A percentile compares a stretch with the other conserved stretches of the same genome.
phyloP scores from a whole-genome alignment of 805 yeast genomes.

The Suhomyces emberorum region DNA sequence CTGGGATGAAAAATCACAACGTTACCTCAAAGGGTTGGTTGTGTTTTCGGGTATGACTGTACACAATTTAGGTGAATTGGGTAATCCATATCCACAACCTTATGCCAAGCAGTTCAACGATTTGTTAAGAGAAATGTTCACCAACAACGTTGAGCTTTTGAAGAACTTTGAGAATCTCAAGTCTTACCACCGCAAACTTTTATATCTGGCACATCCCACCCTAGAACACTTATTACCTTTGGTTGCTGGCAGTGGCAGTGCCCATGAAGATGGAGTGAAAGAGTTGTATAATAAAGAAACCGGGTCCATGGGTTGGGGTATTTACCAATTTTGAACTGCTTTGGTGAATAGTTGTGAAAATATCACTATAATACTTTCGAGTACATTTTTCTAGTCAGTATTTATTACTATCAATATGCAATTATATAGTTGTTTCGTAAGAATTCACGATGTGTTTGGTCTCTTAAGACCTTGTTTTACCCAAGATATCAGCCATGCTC shows the following conservation, averaged over 20 bases:
- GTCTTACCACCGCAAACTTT: constrained; percentile 24
- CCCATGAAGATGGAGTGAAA: constrained; percentile 27
- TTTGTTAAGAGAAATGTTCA: constrained; percentile 40
- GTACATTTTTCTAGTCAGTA: background rate
- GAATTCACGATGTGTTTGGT: too few species aligned
- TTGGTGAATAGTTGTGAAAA: constrained; percentile 14
- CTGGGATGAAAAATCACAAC: constrained; percentile 25
- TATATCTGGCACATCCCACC: constrained; percentile 66
- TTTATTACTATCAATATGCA: too few species aligned
- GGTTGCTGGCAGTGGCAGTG: constrained; percentile 53
- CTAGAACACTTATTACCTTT: constrained; percentile 71
- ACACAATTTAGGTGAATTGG: constrained; percentile 63
- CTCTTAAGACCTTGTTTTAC: too few species aligned
- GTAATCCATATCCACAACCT: constrained; percentile 49
- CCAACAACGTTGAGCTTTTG: constrained; percentile 26
- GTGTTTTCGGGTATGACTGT: constrained; percentile 78
- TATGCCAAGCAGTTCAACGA: constrained; percentile 39
- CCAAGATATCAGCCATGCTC: too few species aligned
- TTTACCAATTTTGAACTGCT: constrained; percentile 49
- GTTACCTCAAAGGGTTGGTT: constrained; percentile 38
- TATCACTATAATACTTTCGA: background rate
- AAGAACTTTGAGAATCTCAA: constrained; percentile 25
- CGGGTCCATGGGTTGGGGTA: constrained; percentile 66
- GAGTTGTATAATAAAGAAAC: constrained; percentile 45
- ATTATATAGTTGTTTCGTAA: background rate